Evolutionary conservation across 2,329 filamentous ascomycete species (phyloP), one percentile per base, ranked within the genome.

Genomic region (Emergomyces pasteurianus): DNA sequence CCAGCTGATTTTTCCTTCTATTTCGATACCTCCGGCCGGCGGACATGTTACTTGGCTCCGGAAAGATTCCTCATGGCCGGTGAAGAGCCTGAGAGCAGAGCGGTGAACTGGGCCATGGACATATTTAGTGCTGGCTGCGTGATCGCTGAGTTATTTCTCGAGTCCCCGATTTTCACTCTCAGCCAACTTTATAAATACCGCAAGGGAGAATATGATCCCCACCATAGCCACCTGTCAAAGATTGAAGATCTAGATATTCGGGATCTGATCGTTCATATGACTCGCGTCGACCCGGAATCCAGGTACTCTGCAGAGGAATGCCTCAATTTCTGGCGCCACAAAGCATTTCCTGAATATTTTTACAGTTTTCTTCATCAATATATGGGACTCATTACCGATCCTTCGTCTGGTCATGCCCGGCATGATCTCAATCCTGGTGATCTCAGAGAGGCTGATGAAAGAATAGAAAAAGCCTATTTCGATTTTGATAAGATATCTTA

Each of bases 401-500:
- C 92, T 0, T 89, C 88, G 0, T 89, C 90, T 1, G 90, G 90
- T 0, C 86, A 88, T 65, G 86, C 83, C 58, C 83, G 86, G 12
- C 81, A 90, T 49, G 86, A 87, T 10, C 83, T 87, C 1, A 81
- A 84, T 12, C 77, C 81, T 2, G 85, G 83, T 65, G 95, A 92
- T 68, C 79, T 92, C 58, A 88, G 88, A 63, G 91, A 96, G 73
- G 86, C 91, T 0, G 94, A 99, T 73, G 91, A 96, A 66, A 85
- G 94, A 49, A 97, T 99, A 69, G 90, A 97, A 68, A 85, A 91
- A 50, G 87, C 99, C 0, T 97, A 89, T 70, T 85, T 89, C 67
- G 94, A 99, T 70, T 97, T 96, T 75, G 94, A 99, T 73, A 99
- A 97, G 73, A 96, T 99, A 58, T 91, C 92, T 0, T 95, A 95